A percentile compares a stretch with the other conserved stretches of the same genome.
Conservation (phyloP, 805 yeast genomes). For the Myxozyma sirexii region DNA sequence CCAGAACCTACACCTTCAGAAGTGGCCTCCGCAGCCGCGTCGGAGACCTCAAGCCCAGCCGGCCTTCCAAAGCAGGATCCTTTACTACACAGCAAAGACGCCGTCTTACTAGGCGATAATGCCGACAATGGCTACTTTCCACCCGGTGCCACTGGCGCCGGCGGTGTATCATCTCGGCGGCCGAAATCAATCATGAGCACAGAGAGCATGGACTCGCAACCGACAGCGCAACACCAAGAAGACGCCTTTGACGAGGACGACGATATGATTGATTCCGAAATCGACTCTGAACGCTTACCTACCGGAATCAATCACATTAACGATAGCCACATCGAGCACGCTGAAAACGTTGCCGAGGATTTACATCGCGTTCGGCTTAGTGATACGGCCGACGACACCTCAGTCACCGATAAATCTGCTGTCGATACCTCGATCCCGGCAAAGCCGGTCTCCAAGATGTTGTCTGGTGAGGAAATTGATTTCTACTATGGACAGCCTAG, state of each 20-base stretch:
- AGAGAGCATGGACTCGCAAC: constrained; percentile 25
- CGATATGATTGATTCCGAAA: constrained; percentile 10
- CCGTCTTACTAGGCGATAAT: background rate
- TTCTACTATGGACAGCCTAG: constrained; percentile 34
- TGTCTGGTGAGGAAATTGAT: constrained; percentile 43
- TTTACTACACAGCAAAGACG: background rate
- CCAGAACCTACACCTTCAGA: constrained; percentile 16
- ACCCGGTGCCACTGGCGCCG: background rate
- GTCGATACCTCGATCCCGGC: constrained; percentile 38
- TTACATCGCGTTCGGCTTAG: constrained; percentile 16
- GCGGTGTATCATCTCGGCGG: background rate
- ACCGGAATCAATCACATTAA: background rate
- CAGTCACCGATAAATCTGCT: constrained; percentile 14
- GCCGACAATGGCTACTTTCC: constrained; percentile 2
- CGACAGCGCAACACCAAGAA: constrained; percentile 27
- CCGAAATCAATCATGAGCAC: constrained; percentile 15
- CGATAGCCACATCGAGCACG: constrained; percentile 1
- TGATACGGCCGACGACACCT: constrained; percentile 15
- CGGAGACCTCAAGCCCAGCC: constrained; percentile 2
- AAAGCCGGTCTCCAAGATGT: constrained; percentile 41
- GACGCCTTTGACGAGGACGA: constrained; percentile 11
- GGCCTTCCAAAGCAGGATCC: background rate
- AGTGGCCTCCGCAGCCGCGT: constrained; percentile 10
- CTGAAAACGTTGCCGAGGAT: background rate
- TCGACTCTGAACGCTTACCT: constrained; percentile 4